phyloP scores from a whole-genome alignment of 306 rosid genomes.

The Rosa lucieae region DNA sequence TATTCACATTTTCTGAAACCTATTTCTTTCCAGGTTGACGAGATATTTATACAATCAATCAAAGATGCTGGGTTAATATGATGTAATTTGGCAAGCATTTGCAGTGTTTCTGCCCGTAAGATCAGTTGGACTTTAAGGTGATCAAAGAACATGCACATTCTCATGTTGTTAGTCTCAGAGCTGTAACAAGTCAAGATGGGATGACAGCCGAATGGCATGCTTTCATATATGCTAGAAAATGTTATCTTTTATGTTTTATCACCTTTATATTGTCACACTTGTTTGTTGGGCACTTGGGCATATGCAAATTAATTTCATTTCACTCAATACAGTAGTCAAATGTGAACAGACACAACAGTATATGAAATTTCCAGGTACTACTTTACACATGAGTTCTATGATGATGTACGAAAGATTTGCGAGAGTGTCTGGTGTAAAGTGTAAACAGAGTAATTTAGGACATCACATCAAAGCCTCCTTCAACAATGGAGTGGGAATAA shows the following conservation, averaged over 20 bases:
- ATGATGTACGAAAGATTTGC: conserved; percentile 82
- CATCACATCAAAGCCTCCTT: conserved; percentile 97
- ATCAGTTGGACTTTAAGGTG: conserved; percentile 79
- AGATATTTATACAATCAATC: conserved; percentile 87
- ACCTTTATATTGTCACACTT: not conserved
- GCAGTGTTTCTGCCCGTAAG: conserved; percentile 83
- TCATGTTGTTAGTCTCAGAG: conserved; percentile 91
- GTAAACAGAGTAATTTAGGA: conserved; percentile 85
- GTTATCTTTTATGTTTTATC: not conserved
- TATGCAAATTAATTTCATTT: not conserved
- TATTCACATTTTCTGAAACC: not conserved
- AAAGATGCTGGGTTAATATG: conserved; percentile 90
- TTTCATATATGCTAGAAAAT: conserved; percentile 12
- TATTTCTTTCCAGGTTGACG: conserved; percentile 64
- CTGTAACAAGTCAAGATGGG: conserved; percentile 98
- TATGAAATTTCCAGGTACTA: conserved; percentile 54
- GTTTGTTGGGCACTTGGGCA: not conserved
- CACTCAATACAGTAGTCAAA: not conserved
- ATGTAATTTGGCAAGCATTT: conserved; percentile 96
- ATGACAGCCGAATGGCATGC: conserved; percentile 95
- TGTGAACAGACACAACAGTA: not conserved
- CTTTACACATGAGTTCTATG: conserved; percentile 84
- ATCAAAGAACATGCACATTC: conserved; percentile 53
- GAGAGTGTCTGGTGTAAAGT: conserved; percentile 62
- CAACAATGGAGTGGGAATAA: conserved; percentile 97